phyloP scores from a whole-genome alignment of 352 stramenopile species.

The Aphanomyces euteiches region DNA sequence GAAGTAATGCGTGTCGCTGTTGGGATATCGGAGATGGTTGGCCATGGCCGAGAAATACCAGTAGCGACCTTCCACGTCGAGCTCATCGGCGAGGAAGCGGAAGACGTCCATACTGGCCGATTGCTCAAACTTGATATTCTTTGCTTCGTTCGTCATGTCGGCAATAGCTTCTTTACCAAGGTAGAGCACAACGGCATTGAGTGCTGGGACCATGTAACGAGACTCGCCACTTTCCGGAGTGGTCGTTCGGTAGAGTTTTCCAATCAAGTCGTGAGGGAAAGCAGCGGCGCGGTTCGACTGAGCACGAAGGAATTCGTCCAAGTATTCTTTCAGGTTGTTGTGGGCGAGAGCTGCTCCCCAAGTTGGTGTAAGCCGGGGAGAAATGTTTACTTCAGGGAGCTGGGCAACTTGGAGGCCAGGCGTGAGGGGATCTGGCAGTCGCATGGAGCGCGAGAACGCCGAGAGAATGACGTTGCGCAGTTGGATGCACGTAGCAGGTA shows the following conservation, averaged over 20 bases:
- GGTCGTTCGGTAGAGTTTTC: conserved; percentile 60
- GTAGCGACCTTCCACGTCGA: conserved; percentile 96
- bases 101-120: conserved; percentile 92
- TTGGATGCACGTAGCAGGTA: conserved; percentile 96
- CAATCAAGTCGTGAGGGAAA: conserved; percentile 73
- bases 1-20: conserved; percentile 99
- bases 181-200: conserved; percentile 89
- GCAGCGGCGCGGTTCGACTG: conserved; percentile 85
- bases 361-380: conserved; percentile 92
- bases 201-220: conserved; percentile 90
- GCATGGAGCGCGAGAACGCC: conserved; percentile 96
- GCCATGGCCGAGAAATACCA: conserved; percentile 98
- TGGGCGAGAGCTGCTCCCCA: conserved; percentile 90
- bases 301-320: conserved; percentile 94
- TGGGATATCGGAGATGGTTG: conserved; percentile 99
- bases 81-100: conserved; percentile 92
- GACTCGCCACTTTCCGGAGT: conserved; percentile 63
- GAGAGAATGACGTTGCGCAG: conserved; percentile 98
- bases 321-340: conserved; percentile 88
- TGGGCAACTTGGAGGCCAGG: conserved; percentile 97
- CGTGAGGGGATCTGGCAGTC: conserved; percentile 96
- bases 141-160: conserved; percentile 50
- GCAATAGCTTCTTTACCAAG: conserved; percentile 81
- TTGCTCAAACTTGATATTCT: conserved; percentile 75
- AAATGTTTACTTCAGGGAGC: conserved; percentile 94